Evolutionary conservation across 129 eudicot genomes (phyloP).

Genomic region (Cynara cardunculus): DNA sequence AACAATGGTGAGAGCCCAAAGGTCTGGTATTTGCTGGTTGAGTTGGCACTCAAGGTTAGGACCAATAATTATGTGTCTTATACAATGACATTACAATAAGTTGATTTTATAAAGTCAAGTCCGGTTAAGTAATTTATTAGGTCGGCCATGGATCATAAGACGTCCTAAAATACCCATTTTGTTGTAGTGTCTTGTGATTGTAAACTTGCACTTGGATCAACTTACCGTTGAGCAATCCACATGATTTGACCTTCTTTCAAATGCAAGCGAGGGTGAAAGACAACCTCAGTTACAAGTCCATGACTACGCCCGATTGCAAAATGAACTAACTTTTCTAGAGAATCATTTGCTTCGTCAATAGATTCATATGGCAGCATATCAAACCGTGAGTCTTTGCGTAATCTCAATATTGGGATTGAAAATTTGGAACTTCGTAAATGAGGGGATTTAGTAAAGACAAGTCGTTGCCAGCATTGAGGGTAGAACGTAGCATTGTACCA

Average conservation of each 20-base stretch:
- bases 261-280: background rate
- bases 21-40: too few species aligned
- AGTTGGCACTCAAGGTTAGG: too few species aligned
- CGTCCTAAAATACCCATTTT: too few species aligned
- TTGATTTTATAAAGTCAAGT: too few species aligned
- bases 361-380: background rate
- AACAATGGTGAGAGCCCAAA: too few species aligned
- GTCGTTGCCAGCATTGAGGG: slow-evolving; percentile 23
- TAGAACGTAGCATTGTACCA: slow-evolving; percentile 21
- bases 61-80: too few species aligned
- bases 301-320: slow-evolving; percentile 11
- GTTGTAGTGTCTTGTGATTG: background rate
- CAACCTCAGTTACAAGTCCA: slow-evolving; percentile 16
- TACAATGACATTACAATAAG: too few species aligned
- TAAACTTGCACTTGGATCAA: background rate
- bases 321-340: slow-evolving; percentile 8
- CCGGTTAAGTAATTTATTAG: too few species aligned
- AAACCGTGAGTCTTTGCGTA: background rate
- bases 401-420: background rate
- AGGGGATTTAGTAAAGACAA: slow-evolving; percentile 6
- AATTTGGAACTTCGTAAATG: background rate
- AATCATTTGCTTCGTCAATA: background rate
- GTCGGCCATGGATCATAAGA: too few species aligned
- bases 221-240: slow-evolving; percentile 18
- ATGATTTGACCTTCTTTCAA: background rate